Percentiles rank a stretch among this genome's conserved stretches.
Conservation (phyloP, 1,284 basidiomycete genomes). For the Moniliella sp. region DNA sequence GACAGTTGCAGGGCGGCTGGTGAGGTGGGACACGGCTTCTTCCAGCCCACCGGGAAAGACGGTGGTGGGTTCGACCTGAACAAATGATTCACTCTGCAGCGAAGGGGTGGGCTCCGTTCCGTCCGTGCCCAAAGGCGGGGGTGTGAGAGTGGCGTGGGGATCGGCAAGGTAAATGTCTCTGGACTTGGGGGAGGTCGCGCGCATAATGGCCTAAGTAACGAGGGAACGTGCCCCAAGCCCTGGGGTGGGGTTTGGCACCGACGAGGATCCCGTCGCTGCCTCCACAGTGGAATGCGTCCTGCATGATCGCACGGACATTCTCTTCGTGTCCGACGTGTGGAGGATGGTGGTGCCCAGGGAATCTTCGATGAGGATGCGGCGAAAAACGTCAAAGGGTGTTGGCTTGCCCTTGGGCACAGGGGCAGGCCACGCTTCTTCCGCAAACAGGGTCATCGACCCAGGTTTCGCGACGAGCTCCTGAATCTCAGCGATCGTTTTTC, state of each 20-base stretch:
- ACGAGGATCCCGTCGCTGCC: conserved; percentile 1
- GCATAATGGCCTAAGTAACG: conserved; percentile 27
- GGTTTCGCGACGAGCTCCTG: no score
- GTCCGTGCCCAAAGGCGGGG: no score
- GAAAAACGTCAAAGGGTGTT: no score
- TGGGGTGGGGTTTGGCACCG: not conserved
- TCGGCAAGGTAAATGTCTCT: not conserved
- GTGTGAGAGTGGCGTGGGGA: no score
- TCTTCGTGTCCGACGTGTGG: conserved; percentile 35
- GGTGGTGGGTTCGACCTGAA: not conserved
- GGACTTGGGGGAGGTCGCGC: not conserved
- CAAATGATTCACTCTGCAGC: no score
- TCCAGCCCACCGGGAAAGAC: conserved; percentile 1
- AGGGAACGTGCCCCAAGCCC: conserved; percentile 31
- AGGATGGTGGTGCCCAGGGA: conserved; percentile 26
- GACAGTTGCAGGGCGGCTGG: conserved; percentile 31
- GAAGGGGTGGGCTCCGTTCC: no score
- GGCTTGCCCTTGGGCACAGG: no score
- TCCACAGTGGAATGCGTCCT: conserved; percentile 11
- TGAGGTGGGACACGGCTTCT: conserved; percentile 32
- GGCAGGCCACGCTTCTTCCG: no score
- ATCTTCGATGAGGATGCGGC: conserved; percentile 30
- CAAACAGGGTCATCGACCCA: no score
- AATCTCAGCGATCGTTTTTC: no score
- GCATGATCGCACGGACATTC: conserved; percentile 32